Percentiles rank a stretch among this genome's conserved stretches.
Conservation (phyloP, 1,284 basidiomycete species). For the Ceratobasidium sp. region DNA sequence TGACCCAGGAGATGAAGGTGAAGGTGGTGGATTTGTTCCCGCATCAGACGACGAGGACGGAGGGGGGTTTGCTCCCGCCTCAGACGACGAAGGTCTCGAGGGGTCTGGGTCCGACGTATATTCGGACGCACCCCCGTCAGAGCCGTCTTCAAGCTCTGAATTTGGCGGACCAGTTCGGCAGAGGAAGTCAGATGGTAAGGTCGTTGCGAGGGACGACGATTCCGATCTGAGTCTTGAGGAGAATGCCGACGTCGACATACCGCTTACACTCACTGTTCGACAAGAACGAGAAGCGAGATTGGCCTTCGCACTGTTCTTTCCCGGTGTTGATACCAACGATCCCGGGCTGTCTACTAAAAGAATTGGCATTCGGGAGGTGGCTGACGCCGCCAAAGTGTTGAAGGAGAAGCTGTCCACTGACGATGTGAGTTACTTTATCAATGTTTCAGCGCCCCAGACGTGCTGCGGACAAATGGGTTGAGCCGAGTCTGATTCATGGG, state of each 20-base stretch:
- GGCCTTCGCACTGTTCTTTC: slow-evolving; percentile 46
- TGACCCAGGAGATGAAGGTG: slow-evolving; percentile 34
- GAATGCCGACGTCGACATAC: slow-evolving; percentile 1
- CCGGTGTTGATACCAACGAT: slow-evolving; percentile 29
- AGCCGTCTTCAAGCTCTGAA: slow-evolving; percentile 15
- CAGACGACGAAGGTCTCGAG: slow-evolving; percentile 30
- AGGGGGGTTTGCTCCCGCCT: slow-evolving; percentile 17
- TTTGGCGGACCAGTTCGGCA: slow-evolving; percentile 12
- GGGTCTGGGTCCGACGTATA: slow-evolving; percentile 28
- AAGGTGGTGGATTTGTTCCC: slow-evolving; percentile 35
- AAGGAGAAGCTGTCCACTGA: slow-evolving; percentile 44
- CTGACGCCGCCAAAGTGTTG: slow-evolving; percentile 29
- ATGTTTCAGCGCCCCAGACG: not conserved
- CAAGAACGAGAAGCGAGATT: slow-evolving; percentile 38
- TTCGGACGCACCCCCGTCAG: not conserved
- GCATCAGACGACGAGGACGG: slow-evolving; percentile 11
- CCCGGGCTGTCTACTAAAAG: slow-evolving; percentile 28
- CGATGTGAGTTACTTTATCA: slow-evolving; percentile 37
- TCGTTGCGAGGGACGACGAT: slow-evolving; percentile 9
- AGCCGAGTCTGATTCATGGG: not conserved
- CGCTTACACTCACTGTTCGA: slow-evolving; percentile 31
- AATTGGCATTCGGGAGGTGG: slow-evolving; percentile 39
- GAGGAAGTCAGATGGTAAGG: slow-evolving; percentile 4
- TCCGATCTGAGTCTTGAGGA: not conserved
- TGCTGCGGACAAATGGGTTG: not conserved